Evolutionary conservation across 495 filamentous ascomycete genomes (phyloP), one percentile per base, ranked within the genome.

Genomic region (Cairneyella variabilis): DNA sequence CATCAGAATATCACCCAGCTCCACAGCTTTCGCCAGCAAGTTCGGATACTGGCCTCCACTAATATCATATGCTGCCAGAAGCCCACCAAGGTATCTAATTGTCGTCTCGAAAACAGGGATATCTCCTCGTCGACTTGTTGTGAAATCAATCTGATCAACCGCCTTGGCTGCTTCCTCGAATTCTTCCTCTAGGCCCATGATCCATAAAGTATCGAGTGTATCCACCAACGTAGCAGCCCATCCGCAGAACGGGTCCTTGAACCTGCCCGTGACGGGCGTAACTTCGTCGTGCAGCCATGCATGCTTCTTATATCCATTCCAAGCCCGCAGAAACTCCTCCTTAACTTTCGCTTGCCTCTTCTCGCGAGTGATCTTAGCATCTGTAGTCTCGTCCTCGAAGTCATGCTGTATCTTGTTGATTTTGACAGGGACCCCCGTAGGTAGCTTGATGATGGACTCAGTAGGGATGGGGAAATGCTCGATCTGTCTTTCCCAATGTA

Each of bases 221-320:
- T 98, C 93, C 3, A 98, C 90, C 53, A 98, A 64, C 2, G 93
- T 97, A 3, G 93, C 93, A 18, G 87, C 93, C 93, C 93, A 98
- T 20, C 89, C 89, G 65, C 85, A 91, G 62, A 98, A 98, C 0
- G 91, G 88, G 61, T 97, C 76, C 0, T 76, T 72, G 27, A 71
- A 77, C 27, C 66, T 69, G 10, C 80, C 81, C 38, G 76, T 78
- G 3, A 90, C 69, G 1, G 92, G 93, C 22, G 71, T 76, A 25
- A 97, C 66, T 67, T 97, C 93, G 62, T 97, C 93, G 53, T 88
- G 82, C 44, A 84, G 70, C 86, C 87, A 96, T 11, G 92, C 92
- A 67, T 87, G 76, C 21, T 79, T 67, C 67, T 83, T 89, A 66
- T 97, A 97, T 51, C 88, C 88, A 10, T 77, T 74, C 91, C 92